Evolutionary conservation across 1,139 yeast genomes (phyloP).

Genomic region (Pichia sp.): DNA sequence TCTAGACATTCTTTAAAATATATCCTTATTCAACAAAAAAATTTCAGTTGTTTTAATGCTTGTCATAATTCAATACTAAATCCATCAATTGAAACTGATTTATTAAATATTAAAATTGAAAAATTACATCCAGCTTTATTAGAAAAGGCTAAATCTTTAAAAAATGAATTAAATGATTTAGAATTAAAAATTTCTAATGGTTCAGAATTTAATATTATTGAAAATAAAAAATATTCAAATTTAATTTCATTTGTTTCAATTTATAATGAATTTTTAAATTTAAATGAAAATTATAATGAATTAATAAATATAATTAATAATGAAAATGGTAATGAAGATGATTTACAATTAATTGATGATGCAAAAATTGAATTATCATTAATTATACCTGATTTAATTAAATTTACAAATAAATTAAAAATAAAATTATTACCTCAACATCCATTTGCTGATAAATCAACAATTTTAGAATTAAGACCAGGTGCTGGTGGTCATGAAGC

Average conservation of each 20-base stretch:
- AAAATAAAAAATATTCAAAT: constrained; percentile 51
- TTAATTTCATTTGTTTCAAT: constrained; percentile 49
- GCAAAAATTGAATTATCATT: constrained; percentile 44
- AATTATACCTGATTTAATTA: constrained; percentile 33
- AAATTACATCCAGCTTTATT: constrained; percentile 46
- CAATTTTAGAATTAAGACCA: constrained; percentile 81
- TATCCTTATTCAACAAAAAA: too few species aligned
- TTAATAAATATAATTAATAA: constrained; percentile 31
- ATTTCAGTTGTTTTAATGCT: too few species aligned
- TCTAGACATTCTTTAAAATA: too few species aligned
- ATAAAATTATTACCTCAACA: constrained; percentile 66
- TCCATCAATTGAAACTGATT: background rate
- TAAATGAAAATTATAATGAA: constrained; percentile 25
- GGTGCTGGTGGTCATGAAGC: constrained; percentile 98
- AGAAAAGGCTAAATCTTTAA: constrained; percentile 52
- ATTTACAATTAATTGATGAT: constrained; percentile 31
- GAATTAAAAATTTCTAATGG: constrained; percentile 43
- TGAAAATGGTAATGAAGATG: constrained; percentile 33
- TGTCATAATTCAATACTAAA: background rate
- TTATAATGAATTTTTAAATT: constrained; percentile 40
- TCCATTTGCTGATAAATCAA: constrained; percentile 69
- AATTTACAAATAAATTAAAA: constrained; percentile 43
- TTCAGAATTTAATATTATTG: constrained; percentile 45
- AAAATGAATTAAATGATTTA: constrained; percentile 43
- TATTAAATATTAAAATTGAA: constrained; percentile 9